Evolutionary conservation across 208 protist genomes (phyloP).

Genomic region (Leishmania mexicana): DNA sequence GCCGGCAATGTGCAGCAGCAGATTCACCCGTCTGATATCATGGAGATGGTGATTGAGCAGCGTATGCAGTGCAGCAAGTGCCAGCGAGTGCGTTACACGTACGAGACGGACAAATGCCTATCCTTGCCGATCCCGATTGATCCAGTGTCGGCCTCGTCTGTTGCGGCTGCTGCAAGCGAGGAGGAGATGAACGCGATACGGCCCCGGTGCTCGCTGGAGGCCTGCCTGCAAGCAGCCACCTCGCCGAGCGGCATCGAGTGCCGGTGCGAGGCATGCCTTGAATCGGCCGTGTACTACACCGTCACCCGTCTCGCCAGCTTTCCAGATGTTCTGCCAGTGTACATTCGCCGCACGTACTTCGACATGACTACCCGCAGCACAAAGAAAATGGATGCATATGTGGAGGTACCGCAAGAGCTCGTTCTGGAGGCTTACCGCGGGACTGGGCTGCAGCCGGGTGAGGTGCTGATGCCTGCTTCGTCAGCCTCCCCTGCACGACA

Average conservation of each 20-base stretch:
- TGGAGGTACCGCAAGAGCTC: slow-evolving; percentile 78
- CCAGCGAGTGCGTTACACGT: slow-evolving; percentile 89
- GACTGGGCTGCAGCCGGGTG: slow-evolving; percentile 51
- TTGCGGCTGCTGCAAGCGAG: slow-evolving; percentile 35
- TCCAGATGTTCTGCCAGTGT: slow-evolving; percentile 84
- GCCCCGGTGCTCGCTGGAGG: slow-evolving; percentile 60
- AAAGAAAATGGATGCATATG: slow-evolving; percentile 90
- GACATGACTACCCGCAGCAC: slow-evolving; percentile 63
- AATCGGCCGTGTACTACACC: slow-evolving; percentile 51
- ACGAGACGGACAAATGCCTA: slow-evolving; percentile 84
- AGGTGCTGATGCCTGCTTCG: slow-evolving; percentile 65
- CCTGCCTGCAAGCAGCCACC: slow-evolving; percentile 56
- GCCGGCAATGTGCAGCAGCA: background rate
- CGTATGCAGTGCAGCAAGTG: slow-evolving; percentile 87
- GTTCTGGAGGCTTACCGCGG: slow-evolving; percentile 62
- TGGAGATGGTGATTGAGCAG: slow-evolving; percentile 90
- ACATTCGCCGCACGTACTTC: slow-evolving; percentile 84
- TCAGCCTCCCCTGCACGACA: background rate
- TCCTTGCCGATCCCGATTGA: slow-evolving; percentile 90
- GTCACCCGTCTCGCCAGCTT: slow-evolving; percentile 75
- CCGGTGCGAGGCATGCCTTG: slow-evolving; percentile 66
- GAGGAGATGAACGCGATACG: slow-evolving; percentile 59
- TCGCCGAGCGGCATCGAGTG: slow-evolving; percentile 55
- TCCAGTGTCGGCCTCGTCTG: slow-evolving; percentile 26
- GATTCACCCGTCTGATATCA: slow-evolving; percentile 50